Evolutionary conservation across 192 early-diverging fungal genomes (phyloP).

Genomic region (Ambispora gerdemannii): DNA sequence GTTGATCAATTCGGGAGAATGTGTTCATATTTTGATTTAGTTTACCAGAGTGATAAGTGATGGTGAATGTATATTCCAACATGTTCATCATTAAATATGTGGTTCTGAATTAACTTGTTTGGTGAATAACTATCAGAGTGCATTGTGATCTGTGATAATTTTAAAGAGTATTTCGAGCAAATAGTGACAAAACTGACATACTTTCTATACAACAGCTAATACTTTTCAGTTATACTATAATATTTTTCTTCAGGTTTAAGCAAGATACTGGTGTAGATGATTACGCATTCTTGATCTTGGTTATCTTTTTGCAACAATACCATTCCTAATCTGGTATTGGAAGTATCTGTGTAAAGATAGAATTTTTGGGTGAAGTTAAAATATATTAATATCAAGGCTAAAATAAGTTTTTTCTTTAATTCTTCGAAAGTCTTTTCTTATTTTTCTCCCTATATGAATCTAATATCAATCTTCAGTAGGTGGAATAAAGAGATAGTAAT

Average conservation of each 20-base stretch:
- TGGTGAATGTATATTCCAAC: background rate
- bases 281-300: background rate
- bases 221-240: constrained; percentile 31
- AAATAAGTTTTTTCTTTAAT: background rate
- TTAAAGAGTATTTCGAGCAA: too few species aligned
- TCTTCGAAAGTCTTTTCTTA: background rate
- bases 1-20: too few species aligned
- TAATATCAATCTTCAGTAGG: constrained; percentile 7
- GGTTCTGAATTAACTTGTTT: background rate
- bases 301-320: constrained; percentile 10
- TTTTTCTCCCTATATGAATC: background rate
- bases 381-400: background rate
- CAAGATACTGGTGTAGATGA: constrained; percentile 15
- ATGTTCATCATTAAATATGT: too few species aligned
- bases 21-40: background rate
- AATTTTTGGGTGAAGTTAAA: too few species aligned
- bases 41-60: background rate
- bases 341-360: too few species aligned
- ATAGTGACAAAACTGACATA: too few species aligned
- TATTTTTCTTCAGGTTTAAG: too few species aligned
- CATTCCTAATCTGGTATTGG: too few species aligned
- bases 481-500: too few species aligned
- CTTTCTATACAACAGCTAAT: constrained; percentile 25
- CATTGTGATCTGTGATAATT: constrained; percentile 38
- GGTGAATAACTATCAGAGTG: constrained; percentile 28